phyloP scores from a whole-genome alignment of 164 flowering plant species.

The Stephania japonica region DNA sequence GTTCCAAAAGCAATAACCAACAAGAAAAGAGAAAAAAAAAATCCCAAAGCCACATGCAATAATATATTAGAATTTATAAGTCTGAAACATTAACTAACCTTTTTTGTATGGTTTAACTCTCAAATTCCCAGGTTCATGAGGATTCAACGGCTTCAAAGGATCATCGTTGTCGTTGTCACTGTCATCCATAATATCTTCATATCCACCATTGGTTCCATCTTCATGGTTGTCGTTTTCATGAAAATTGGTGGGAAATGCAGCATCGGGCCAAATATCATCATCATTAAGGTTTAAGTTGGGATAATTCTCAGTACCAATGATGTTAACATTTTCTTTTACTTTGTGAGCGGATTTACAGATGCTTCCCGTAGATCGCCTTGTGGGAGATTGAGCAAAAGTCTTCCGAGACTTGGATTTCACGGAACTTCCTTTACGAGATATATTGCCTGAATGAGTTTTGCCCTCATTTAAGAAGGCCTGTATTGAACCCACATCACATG shows the following conservation, averaged over 20 bases:
- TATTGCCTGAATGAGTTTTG: slow-evolving; percentile 25
- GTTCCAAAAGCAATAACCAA: slow-evolving; percentile 2
- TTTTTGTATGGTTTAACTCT: slow-evolving; percentile 77
- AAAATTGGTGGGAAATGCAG: slow-evolving; percentile 22
- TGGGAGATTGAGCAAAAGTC: slow-evolving; percentile 53
- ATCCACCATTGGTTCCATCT: slow-evolving; percentile 36
- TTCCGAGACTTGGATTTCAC: slow-evolving; percentile 39
- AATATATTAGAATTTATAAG: background rate
- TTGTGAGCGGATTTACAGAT: slow-evolving; percentile 35
- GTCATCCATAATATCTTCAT: slow-evolving; percentile 34
- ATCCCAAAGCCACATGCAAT: no score
- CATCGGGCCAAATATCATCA: slow-evolving; percentile 25
- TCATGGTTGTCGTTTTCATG: slow-evolving; percentile 28
- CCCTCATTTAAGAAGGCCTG: slow-evolving; percentile 41
- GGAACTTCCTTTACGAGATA: slow-evolving; percentile 32
- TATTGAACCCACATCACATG: slow-evolving; percentile 68
- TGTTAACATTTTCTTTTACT: slow-evolving; percentile 33
- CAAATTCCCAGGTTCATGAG: slow-evolving; percentile 85
- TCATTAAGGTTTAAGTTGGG: slow-evolving; percentile 22
- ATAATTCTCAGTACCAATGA: slow-evolving; percentile 19
- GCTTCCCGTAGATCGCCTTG: slow-evolving; percentile 46
- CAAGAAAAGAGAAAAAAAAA: background rate
- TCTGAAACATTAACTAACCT: slow-evolving; percentile 37
- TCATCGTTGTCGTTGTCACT: slow-evolving; percentile 53
- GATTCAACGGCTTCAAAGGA: slow-evolving; percentile 95